Evolutionary conservation across 2,329 filamentous ascomycete species (phyloP), one percentile per base, ranked within the genome.

Genomic region (Tolypocladium tropicale): DNA sequence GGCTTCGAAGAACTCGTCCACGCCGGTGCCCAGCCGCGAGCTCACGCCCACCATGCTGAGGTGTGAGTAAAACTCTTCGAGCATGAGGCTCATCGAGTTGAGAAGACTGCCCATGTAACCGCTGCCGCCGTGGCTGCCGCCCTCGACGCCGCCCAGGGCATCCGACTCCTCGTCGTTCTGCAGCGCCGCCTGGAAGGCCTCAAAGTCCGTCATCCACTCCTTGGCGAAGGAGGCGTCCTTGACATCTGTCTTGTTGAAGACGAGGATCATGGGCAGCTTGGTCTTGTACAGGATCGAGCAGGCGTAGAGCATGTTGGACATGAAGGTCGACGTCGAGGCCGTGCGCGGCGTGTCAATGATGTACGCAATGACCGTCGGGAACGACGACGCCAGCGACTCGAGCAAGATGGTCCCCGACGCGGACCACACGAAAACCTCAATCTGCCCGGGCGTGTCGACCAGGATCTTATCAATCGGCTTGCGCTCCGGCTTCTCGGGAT

Each of bases 121-220:
- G 63, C 87, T 94, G 12, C 91, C 91, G 6, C 85, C 83, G 12
- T 83, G 81, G 9, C 81, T 81, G 46, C 80, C 78, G 11, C 83
- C 85, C 62, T 91, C 90, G 32, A 81, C 78, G 16, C 87, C 85
- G 14, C 88, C 89, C 65, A 91, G 88, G 0, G 82, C 84, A 50
- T 91, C 90, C 9, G 80, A 78, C 56, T 88, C 84, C 69, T 96
- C 90, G 66, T 97, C 94, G 30, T 82, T 76, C 52, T 83, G 82
- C 50, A 99, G 77, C 1, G 95, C 93, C 18, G 83, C 83, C 69
- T 97, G 94, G 74, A 99, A 99, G 1, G 89, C 85, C 62, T 99
- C 94, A 66, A 96, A 99, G 71, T 99, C 93, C 6, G 92, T 95
- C 94, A 99, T 99, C 94, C 95, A 99, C 68, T 97, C 91, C 74